These are phyloP conservation scores for Fonsecaea nubica DNA, from an alignment of 2,329 filamentous ascomycete species.

Conservation along the genomic window DNA sequence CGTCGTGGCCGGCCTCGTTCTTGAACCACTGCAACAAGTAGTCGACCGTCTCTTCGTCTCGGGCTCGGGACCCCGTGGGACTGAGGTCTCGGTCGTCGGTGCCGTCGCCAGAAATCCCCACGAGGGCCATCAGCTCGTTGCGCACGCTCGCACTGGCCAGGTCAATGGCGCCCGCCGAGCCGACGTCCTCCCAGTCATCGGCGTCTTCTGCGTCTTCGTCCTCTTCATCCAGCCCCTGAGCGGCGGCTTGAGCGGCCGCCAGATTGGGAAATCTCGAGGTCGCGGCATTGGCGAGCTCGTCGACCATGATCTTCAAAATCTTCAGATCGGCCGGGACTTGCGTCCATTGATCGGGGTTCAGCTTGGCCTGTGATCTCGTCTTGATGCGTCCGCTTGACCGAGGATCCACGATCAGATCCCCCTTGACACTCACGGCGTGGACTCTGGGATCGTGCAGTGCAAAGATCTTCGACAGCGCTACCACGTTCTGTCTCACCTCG, in stretches of 20 bases:
- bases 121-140: constrained; percentile 77
- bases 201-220: constrained; percentile 67
- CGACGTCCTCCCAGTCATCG: constrained; percentile 88
- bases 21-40: constrained; percentile 84
- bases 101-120: constrained; percentile 51
- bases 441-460: constrained; percentile 82
- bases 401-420: constrained; percentile 81
- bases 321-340: constrained; percentile 87
- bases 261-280: constrained; percentile 59
- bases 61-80: constrained; percentile 62
- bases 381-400: constrained; percentile 72
- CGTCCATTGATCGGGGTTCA: constrained; percentile 89
- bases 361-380: constrained; percentile 87
- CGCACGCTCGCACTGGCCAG: constrained; percentile 73
- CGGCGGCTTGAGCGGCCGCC: constrained; percentile 65
- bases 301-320: constrained; percentile 93
- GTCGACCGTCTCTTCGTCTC: constrained; percentile 88
- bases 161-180: constrained; percentile 69
- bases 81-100: constrained; percentile 58
- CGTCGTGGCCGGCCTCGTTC: constrained; percentile 58
- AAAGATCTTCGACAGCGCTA: constrained; percentile 90
- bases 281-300: constrained; percentile 84
- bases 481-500: constrained; percentile 94
- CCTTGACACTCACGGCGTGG: constrained; percentile 81
- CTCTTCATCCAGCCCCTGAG: constrained; percentile 64